Evolutionary conservation across 169 alveolate species (phyloP).

Genomic region (Theileria annulata): DNA sequence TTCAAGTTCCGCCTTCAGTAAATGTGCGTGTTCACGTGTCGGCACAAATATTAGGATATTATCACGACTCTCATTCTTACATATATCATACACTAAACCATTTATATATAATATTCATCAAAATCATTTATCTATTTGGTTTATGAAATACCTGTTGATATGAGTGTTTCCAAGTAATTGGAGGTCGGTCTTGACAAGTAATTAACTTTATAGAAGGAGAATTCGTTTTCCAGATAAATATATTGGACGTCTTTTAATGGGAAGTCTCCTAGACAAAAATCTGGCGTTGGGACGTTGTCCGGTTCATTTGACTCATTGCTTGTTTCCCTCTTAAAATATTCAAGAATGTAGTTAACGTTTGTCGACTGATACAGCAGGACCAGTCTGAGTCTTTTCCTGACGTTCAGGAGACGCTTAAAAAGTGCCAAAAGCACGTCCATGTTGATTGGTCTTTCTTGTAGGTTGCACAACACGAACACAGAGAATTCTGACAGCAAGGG

Average conservation of each 20-base stretch:
- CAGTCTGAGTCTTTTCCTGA: conserved; percentile 50
- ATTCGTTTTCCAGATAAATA: conserved; percentile 6
- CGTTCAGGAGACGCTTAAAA: conserved; percentile 37
- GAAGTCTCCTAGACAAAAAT: not conserved
- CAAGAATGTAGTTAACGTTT: conserved; percentile 22
- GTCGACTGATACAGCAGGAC: conserved; percentile 40
- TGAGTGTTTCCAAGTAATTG: conserved; percentile 57
- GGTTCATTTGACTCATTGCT: not conserved
- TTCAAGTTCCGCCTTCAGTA: conserved; percentile 18
- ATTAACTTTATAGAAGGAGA: conserved; percentile 19
- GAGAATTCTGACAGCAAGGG: conserved; percentile 76
- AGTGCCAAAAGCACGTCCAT: conserved; percentile 67
- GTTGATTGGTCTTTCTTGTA: conserved; percentile 57
- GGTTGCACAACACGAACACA: conserved; percentile 65
- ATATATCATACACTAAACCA: conserved; percentile 44
- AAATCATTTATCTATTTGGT: not conserved
- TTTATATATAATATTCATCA: not conserved
- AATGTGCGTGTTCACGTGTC: conserved; percentile 29
- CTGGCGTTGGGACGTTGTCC: not conserved
- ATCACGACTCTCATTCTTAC: conserved; percentile 35
- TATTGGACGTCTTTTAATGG: conserved; percentile 27
- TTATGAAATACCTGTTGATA: conserved; percentile 47
- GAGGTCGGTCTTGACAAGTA: conserved; percentile 54
- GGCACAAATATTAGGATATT: conserved; percentile 61
- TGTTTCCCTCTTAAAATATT: conserved; percentile 35